Conservation (phyloP, 164 flowering plant genomes). For the Liriodendron chinense region DNA sequence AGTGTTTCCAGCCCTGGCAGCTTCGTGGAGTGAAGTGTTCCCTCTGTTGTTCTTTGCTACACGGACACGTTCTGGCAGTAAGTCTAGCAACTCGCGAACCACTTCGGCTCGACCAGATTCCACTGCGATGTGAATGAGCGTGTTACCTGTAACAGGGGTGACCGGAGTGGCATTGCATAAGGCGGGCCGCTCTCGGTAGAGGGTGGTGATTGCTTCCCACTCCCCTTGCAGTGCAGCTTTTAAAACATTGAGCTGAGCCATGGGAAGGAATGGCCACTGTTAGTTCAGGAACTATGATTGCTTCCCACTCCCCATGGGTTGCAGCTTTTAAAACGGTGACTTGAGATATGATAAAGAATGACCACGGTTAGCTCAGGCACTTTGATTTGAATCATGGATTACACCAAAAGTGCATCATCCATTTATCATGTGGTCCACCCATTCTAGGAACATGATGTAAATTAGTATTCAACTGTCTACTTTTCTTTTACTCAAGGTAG, state of each 20-base stretch:
- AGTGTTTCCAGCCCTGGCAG: background rate
- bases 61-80: background rate
- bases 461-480: too few species aligned
- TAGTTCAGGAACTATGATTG: too few species aligned
- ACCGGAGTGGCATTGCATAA: background rate
- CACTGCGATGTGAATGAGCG: background rate
- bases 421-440: too few species aligned
- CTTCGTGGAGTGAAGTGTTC: background rate
- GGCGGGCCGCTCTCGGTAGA: background rate
- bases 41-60: background rate
- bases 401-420: too few species aligned
- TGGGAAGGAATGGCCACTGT: too few species aligned
- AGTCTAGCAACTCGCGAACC: background rate
- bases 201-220: background rate
- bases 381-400: too few species aligned
- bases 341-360: too few species aligned
- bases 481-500: too few species aligned
- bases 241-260: background rate
- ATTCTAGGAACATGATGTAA: too few species aligned
- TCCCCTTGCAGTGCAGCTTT: background rate
- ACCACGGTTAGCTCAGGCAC: too few species aligned
- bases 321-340: too few species aligned
- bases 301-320: too few species aligned
- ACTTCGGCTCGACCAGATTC: background rate
- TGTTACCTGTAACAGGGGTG: background rate